Evolutionary conservation across 2,329 filamentous ascomycete species (phyloP).

Genomic region (Monosporascus cannonballus): DNA sequence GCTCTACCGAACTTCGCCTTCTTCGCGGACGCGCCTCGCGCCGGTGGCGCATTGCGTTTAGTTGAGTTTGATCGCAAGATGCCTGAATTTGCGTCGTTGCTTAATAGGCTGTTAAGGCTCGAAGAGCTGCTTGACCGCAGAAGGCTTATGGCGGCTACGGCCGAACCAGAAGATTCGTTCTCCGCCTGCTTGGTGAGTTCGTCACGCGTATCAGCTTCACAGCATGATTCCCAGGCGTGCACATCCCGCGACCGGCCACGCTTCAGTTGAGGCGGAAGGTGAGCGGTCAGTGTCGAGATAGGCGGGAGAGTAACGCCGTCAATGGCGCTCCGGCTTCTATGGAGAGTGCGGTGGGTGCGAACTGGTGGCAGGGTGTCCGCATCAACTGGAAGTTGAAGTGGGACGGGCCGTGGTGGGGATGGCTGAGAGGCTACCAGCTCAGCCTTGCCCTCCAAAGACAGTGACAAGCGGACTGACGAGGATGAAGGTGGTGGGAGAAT

Average conservation of each 20-base stretch:
- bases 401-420: conserved; percentile 61
- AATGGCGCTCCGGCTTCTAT: conserved; percentile 66
- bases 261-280: conserved; percentile 47
- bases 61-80: conserved; percentile 49
- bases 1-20: conserved; percentile 56
- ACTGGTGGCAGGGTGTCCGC: conserved; percentile 41
- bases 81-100: conserved; percentile 21
- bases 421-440: conserved; percentile 68
- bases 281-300: conserved; percentile 45
- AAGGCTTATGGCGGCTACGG: conserved; percentile 74
- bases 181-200: conserved; percentile 76
- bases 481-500: conserved; percentile 32
- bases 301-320: conserved; percentile 52
- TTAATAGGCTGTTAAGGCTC: conserved; percentile 31
- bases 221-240: conserved; percentile 86
- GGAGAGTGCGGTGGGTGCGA: conserved; percentile 47
- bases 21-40: conserved; percentile 38
- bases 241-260: conserved; percentile 80
- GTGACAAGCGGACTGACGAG: conserved; percentile 66
- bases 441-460: conserved; percentile 87
- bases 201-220: conserved; percentile 72
- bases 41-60: conserved; percentile 55
- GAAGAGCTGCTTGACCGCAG: conserved; percentile 61
- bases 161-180: conserved; percentile 73
- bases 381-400: conserved; percentile 40